A percentile compares a stretch with the other conserved stretches of the same genome.
phyloP scores from a whole-genome alignment of 306 rosid species.

The Cucumis sativus region DNA sequence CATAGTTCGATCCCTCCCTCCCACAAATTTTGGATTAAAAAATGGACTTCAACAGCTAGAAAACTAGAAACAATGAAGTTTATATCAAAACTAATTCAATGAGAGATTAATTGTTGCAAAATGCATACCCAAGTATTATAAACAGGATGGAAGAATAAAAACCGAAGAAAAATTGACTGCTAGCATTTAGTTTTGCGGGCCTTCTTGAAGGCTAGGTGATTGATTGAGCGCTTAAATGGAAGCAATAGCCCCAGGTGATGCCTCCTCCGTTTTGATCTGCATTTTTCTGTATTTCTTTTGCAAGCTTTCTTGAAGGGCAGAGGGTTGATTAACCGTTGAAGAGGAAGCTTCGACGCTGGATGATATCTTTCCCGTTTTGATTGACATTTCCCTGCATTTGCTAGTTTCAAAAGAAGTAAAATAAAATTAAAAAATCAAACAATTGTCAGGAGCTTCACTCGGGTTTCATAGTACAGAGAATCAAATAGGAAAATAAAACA shows the following conservation, averaged over 20 bases:
- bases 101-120: not conserved
- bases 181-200: slow-evolving; percentile 25
- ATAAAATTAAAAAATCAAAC: not conserved
- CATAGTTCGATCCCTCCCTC: no score
- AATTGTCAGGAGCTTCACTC: not conserved
- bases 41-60: not conserved
- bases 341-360: slow-evolving; percentile 20
- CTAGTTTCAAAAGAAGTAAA: not conserved
- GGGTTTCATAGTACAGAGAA: not conserved
- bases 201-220: slow-evolving; percentile 40
- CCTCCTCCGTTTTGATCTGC: slow-evolving; percentile 30
- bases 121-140: not conserved
- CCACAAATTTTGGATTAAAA: not conserved
- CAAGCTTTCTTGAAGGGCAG: slow-evolving; percentile 38
- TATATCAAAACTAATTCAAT: not conserved
- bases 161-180: slow-evolving; percentile 12
- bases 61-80: not conserved
- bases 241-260: slow-evolving; percentile 9
- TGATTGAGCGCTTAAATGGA: slow-evolving; percentile 46
- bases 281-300: slow-evolving; percentile 26
- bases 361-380: slow-evolving; percentile 25
- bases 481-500: not conserved
- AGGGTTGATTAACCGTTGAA: slow-evolving; percentile 33
- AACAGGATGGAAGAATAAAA: not conserved
- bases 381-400: slow-evolving; percentile 33